Evolutionary conservation across 495 filamentous ascomycete genomes (phyloP).

Genomic region (Aeminium ludgeri): DNA sequence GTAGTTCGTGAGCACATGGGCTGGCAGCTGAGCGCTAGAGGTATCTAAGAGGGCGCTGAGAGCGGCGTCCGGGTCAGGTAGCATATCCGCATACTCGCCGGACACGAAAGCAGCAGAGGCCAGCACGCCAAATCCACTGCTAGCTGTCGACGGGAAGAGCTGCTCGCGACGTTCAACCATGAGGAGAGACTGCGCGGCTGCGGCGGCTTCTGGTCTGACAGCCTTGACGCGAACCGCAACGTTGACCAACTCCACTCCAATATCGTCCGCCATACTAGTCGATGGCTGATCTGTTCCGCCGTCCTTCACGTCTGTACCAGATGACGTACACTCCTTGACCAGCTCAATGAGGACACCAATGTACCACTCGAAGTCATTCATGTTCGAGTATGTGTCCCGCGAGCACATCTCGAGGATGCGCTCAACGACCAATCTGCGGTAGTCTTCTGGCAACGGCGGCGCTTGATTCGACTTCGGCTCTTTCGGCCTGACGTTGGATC

Average conservation of each 20-base stretch:
- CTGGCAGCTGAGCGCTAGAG: conserved; percentile 40
- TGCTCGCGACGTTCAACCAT: conserved; percentile 32
- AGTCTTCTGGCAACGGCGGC: conserved; percentile 55
- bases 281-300: background rate
- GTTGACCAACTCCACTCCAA: conserved; percentile 73
- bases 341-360: conserved; percentile 69
- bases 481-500: conserved; percentile 24
- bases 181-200: conserved; percentile 64
- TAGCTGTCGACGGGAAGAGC: conserved; percentile 31
- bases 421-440: conserved; percentile 58
- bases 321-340: conserved; percentile 41
- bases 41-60: conserved; percentile 56
- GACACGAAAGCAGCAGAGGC: conserved; percentile 63
- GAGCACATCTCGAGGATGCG: conserved; percentile 81
- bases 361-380: conserved; percentile 94
- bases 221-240: conserved; percentile 81
- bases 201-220: conserved; percentile 56
- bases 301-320: background rate
- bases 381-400: conserved; percentile 67
- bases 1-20: conserved; percentile 52
- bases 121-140: conserved; percentile 43
- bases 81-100: conserved; percentile 63
- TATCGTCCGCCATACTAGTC: conserved; percentile 23
- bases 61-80: conserved; percentile 46
- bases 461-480: conserved; percentile 21